Conservation (phyloP, 2,329 filamentous ascomycete species). For the Fusarium nurragi region DNA sequence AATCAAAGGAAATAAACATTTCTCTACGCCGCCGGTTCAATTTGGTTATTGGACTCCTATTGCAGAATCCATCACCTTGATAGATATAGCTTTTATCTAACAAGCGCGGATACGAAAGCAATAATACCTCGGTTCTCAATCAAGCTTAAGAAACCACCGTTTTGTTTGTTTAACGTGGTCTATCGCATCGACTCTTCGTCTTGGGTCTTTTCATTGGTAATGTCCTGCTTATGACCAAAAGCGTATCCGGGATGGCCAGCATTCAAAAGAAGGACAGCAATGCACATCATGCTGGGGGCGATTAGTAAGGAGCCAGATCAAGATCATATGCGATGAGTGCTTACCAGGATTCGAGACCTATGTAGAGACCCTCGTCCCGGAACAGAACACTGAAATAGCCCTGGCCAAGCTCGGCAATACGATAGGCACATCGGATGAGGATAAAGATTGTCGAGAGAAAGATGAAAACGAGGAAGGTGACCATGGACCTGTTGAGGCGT, state of each 20-base stretch:
- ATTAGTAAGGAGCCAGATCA: conserved; percentile 7
- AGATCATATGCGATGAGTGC: not conserved
- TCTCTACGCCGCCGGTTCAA: not conserved
- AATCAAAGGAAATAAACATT: not conserved
- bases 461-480: conserved; percentile 60
- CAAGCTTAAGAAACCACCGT: not conserved
- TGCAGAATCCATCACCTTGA: not conserved
- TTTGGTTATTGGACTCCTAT: not conserved
- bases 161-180: not conserved
- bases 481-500: conserved; percentile 51
- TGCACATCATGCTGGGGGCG: conserved; percentile 34
- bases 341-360: conserved; percentile 42
- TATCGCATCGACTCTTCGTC: not conserved
- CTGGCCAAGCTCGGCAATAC: conserved; percentile 66
- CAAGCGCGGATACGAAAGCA: not conserved
- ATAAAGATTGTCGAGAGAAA: conserved; percentile 63
- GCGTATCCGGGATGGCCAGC: conserved; percentile 36
- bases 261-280: conserved; percentile 37
- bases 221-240: conserved; percentile 7
- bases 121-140: not conserved
- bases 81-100: not conserved
- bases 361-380: conserved; percentile 40
- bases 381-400: conserved; percentile 56
- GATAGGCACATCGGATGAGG: conserved; percentile 65
- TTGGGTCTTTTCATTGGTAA: conserved; percentile 7